phyloP scores from a whole-genome alignment of 2,329 filamentous ascomycete genomes.

The Scleromitrula shiraiana region DNA sequence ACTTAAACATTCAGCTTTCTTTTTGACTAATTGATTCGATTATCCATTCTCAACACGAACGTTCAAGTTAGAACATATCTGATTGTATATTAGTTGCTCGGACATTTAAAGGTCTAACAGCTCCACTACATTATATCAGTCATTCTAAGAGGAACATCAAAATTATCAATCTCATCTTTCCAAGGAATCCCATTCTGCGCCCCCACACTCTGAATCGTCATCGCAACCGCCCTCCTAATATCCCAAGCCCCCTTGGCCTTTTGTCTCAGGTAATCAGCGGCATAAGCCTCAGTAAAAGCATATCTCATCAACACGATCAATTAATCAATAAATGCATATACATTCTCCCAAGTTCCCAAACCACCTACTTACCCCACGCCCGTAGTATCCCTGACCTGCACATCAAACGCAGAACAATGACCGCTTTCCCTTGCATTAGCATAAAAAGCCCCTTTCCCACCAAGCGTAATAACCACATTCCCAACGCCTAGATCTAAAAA shows the following conservation, averaged over 20 bases:
- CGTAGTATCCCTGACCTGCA: background rate
- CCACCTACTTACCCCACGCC: conserved; percentile 3
- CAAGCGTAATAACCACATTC: conserved; percentile 1
- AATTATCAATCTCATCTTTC: too few relatives aligned
- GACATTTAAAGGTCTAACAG: too few relatives aligned
- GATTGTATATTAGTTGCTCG: too few relatives aligned
- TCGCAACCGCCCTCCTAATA: background rate
- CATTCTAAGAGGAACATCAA: too few relatives aligned
- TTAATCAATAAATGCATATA: background rate
- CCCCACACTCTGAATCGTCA: too few relatives aligned
- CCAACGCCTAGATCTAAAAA: background rate
- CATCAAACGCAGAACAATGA: background rate
- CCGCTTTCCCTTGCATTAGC: background rate
- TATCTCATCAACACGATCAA: background rate
- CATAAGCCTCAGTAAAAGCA: background rate
- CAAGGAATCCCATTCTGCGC: too few relatives aligned
- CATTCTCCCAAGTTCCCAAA: too few relatives aligned
- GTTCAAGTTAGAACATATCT: too few relatives aligned
- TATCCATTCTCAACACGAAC: too few relatives aligned
- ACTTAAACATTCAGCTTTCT: too few relatives aligned
- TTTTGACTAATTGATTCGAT: too few relatives aligned
- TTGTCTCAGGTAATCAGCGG: background rate
- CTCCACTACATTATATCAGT: too few relatives aligned
- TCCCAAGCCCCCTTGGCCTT: background rate
- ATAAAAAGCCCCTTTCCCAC: background rate